These are phyloP conservation scores for Amanita phalloides DNA, from an alignment of 768 basidiomycete species.

Conservation along the genomic window DNA sequence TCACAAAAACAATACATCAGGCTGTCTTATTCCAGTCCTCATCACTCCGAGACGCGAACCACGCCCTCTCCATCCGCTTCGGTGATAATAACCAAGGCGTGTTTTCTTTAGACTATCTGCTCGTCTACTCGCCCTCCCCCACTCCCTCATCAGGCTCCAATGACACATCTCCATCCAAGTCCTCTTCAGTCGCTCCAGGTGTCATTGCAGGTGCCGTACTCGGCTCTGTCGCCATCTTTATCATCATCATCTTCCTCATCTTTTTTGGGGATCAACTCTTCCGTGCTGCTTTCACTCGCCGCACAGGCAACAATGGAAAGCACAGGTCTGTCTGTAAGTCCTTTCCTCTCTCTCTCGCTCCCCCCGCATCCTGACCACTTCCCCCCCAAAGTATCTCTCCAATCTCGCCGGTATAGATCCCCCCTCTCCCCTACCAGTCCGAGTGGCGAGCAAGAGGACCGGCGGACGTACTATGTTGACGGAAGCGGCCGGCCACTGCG, in stretches of 20 bases:
- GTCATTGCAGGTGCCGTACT: background rate
- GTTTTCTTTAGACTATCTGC: background rate
- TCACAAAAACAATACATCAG: background rate
- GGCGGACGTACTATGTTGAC: background rate
- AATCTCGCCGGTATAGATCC: background rate
- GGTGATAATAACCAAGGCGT: background rate
- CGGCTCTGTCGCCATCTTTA: background rate
- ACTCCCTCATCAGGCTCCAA: background rate
- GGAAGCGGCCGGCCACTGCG: background rate
- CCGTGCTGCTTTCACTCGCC: background rate
- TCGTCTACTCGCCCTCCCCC: background rate
- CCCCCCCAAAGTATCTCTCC: background rate
- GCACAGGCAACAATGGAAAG: background rate
- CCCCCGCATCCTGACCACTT: background rate
- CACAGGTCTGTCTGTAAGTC: background rate
- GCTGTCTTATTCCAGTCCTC: background rate
- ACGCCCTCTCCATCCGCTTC: background rate
- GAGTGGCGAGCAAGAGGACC: background rate
- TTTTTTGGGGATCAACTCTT: background rate
- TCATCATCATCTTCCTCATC: background rate
- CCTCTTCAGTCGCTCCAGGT: background rate
- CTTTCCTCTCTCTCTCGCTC: background rate
- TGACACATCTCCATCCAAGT: background rate
- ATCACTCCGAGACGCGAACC: background rate
- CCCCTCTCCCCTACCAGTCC: background rate